Base-by-base conservation (phyloP, 495 filamentous ascomycete species). In the Hyaloscypha finlandica region DNA sequence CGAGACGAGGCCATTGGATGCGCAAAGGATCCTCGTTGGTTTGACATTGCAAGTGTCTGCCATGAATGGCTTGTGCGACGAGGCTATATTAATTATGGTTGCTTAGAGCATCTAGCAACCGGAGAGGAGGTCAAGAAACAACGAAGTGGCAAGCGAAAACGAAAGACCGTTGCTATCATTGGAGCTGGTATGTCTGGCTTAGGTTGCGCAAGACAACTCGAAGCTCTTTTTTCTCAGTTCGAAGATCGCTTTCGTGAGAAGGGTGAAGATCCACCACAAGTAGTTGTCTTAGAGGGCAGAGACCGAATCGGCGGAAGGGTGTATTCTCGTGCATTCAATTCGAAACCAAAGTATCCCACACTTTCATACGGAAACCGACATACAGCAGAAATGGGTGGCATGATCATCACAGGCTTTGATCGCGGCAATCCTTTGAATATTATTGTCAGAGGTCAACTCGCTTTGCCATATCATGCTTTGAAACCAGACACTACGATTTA, bases 41-140 rank as follows among this genome's bases (percentile, higher is more conserved):
- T 96, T 75, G 89, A 91, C 59, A 86, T 95, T 56, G 96, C 96
- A 6, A 88, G 87, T 32, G 85, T 97, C 52, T 94, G 93, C 59
- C 95, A 92, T 74, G 90, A 97, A 75, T 98, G 93, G 93, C 86
- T 99, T 20, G 81, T 92, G 37, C 87, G 95, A 53, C 86, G 90
- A 63, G 95, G 96, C 8, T 96, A 97, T 74, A 97, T 99, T 80
- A 99, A 99, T 77, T 97, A 93, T 77, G 95, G 95, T 22, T 97
- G 94, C 72, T 82, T 96, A 8, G 72, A 67, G 67, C 81, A 89
- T 56, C 84, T 87, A 4, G 75, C 80, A 71, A 74, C 80, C 20
- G n/a, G 19, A 64, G 76, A 64, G 70, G 71, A 70, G 63, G 51
- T 35, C 67, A 69, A 61, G 71, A 74, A 74, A 70, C 60, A 52